Base-by-base conservation (phyloP, 129 eudicot genomes). In the Pittosporum tobira region DNA sequence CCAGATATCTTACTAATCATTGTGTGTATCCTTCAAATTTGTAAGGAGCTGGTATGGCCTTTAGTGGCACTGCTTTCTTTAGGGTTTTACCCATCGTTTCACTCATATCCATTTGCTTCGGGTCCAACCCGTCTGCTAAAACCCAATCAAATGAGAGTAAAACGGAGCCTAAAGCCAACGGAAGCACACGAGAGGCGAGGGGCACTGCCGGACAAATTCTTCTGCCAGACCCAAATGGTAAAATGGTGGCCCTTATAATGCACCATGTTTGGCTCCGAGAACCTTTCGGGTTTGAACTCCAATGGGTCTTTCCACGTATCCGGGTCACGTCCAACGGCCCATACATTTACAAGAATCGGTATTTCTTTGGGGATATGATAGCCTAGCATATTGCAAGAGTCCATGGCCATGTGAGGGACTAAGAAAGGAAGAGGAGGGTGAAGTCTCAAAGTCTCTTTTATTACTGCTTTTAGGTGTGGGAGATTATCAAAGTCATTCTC, bases 171-270 rank as follows among this genome's bases (percentile, higher is more conserved):
- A 85, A 68, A 30, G 79, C 77, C 73, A 78, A 25, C 19, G 88
- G 85, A 51, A 85, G 67, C 15, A 81, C 57, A 13, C 83, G 77
- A 16, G 85, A 44, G 0, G 59, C 94, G 7, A 85, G 79, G 0
- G 94, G 83, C 57, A 85, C 49, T 1, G 94, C 94, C 0, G 94
- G 94, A 57, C 83, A 85, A 79, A 79, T 81, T 51, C 87, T 56
- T 12, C 94, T 74, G 2, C 84, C 84, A 0, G 81, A 77, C 20
- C 94, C 94, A 53, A 84, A 84, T 8, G 94, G 94, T 44, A 84
- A 77, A 84, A 42, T 80, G 71, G 15, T 84, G 84, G 7, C 94
- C 94, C 29, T 80, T 80, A 57, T 71, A 84, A 59, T 84, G 84
- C 42, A 69, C 64, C 62, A 34, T 18, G 50, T 64, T 66, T 6